These are phyloP conservation scores for Cystobasidium onofrii DNA, from an alignment of 768 basidiomycete genomes.

Conservation along the genomic window DNA sequence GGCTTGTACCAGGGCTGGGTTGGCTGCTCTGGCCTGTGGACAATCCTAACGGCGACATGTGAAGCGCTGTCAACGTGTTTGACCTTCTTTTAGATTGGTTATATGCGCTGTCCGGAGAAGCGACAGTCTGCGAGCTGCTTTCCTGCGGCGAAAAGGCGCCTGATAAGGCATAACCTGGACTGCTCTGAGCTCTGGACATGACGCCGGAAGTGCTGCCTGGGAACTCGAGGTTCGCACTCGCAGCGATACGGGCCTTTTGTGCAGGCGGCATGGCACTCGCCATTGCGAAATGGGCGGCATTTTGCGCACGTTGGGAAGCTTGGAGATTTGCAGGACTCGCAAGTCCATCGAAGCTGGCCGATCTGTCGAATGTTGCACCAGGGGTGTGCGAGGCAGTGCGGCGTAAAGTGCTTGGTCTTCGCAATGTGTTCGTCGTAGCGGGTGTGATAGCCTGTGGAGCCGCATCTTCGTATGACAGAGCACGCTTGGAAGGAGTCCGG, in stretches of 20 bases:
- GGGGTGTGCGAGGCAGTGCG: constrained; percentile 4
- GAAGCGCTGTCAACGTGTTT: background rate
- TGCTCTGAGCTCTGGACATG: constrained; percentile 5
- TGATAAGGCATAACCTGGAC: background rate
- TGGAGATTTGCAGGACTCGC: constrained; percentile 11
- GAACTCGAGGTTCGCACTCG: background rate
- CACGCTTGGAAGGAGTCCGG: constrained; percentile 14
- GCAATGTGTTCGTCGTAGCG: background rate
- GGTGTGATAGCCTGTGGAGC: background rate
- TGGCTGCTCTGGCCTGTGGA: background rate
- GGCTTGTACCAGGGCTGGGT: background rate
- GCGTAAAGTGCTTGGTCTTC: background rate
- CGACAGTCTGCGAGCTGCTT: background rate
- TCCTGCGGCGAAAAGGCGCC: background rate
- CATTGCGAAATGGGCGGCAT: background rate
- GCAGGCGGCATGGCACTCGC: constrained; percentile 2
- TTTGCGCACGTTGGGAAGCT: background rate
- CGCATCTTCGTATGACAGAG: background rate
- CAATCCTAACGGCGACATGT: constrained; percentile 3
- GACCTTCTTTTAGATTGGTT: background rate
- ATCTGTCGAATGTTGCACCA: background rate
- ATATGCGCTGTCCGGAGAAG: background rate
- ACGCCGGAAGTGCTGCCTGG: background rate
- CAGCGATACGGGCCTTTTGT: background rate
- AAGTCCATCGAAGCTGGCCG: background rate